phyloP scores from a whole-genome alignment of 805 yeast genomes.

The Cyberlindnera maclurae region DNA sequence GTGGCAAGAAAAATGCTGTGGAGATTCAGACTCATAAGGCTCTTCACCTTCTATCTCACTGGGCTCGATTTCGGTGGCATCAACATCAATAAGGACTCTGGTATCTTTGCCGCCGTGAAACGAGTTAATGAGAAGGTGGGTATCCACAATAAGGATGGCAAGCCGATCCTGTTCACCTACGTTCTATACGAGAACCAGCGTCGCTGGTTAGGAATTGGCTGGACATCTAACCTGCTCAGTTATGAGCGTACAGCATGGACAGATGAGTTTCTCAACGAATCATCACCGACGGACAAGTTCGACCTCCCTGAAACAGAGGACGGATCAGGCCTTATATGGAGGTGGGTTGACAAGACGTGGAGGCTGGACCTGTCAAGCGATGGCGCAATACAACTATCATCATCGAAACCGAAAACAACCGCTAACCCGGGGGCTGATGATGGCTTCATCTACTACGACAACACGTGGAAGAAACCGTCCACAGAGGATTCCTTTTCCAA shows the following conservation, averaged over 20 bases:
- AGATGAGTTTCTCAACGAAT: conserved; percentile 87
- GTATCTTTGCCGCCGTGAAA: conserved; percentile 36
- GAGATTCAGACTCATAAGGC: conserved; percentile 68
- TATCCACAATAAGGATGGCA: conserved; percentile 28
- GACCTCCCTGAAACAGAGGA: conserved; percentile 71
- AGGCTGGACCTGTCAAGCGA: conserved; percentile 82
- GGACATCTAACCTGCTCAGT: conserved; percentile 88
- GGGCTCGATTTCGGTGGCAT: conserved; percentile 71
- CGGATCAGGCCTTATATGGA: conserved; percentile 72
- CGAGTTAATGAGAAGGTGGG: conserved; percentile 30
- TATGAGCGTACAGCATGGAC: conserved; percentile 97
- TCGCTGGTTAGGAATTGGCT: conserved; percentile 95
- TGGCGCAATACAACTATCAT: conserved; percentile 69
- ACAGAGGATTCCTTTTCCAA: conserved; percentile 84
- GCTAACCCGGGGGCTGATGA: conserved; percentile 75
- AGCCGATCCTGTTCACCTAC: conserved; percentile 76
- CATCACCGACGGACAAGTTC: conserved; percentile 69
- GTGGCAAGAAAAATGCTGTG: conserved; percentile 80
- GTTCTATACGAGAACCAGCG: conserved; percentile 93
- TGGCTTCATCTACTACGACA: conserved; percentile 85
- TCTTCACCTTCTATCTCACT: conserved; percentile 72
- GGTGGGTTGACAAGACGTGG: conserved; percentile 95
- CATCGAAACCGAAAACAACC: conserved; percentile 43
- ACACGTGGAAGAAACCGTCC: conserved; percentile 88
- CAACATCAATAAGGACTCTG: conserved; percentile 33